Conservation (phyloP, 495 filamentous ascomycete genomes). For the Hypoxylon crocopeplum region DNA sequence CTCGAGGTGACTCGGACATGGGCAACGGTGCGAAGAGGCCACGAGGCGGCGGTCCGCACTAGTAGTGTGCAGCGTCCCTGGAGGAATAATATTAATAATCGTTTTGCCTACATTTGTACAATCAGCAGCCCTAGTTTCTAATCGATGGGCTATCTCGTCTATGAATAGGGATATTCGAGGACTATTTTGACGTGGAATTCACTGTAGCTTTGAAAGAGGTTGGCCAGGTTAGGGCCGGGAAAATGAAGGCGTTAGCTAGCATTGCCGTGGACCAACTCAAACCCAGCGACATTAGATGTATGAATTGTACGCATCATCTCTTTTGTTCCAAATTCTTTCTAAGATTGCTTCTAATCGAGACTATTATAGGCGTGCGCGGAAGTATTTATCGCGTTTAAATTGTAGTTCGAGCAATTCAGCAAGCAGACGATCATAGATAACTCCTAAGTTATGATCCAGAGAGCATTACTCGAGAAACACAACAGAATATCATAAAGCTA, state of each 20-base stretch:
- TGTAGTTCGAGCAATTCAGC: too few species aligned
- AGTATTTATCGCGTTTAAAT: neutral
- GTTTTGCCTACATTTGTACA: too few species aligned
- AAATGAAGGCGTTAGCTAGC: slow-evolving; percentile 19
- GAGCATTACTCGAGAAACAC: too few species aligned
- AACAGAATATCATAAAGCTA: too few species aligned
- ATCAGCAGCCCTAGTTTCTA: too few species aligned
- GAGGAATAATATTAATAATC: too few species aligned
- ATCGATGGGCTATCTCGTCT: too few species aligned
- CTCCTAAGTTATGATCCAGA: too few species aligned
- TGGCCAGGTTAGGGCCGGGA: slow-evolving; percentile 13
- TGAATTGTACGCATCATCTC: slow-evolving; percentile 25
- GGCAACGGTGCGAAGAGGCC: slow-evolving; percentile 45
- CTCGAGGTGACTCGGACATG: slow-evolving; percentile 66
- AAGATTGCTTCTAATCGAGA: neutral
- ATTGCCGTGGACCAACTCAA: slow-evolving; percentile 12
- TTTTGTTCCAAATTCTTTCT: slow-evolving; percentile 18
- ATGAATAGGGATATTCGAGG: neutral
- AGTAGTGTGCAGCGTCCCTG: neutral
- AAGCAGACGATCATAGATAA: too few species aligned
- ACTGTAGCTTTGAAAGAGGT: slow-evolving; percentile 5
- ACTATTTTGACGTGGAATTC: neutral
- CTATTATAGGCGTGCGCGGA: neutral
- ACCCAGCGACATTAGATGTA: slow-evolving; percentile 1
- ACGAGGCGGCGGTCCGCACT: slow-evolving; percentile 40